These are phyloP conservation scores for Hylodesmum podocarpum DNA, from an alignment of 306 rosid genomes.

Conservation along the genomic window DNA sequence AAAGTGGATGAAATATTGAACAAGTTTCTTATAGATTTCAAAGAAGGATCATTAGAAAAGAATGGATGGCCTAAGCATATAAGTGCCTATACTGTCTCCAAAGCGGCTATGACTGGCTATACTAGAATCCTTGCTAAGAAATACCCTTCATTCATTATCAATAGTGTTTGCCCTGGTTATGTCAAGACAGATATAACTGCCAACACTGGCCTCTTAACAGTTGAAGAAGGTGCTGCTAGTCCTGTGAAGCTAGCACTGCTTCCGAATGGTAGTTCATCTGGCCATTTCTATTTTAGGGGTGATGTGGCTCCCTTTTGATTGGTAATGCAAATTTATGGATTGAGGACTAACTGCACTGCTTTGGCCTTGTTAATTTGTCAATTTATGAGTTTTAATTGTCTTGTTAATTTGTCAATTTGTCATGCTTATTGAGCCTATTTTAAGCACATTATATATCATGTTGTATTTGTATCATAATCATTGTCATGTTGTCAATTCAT, in stretches of 20 bases:
- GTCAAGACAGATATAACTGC: slow-evolving; percentile 36
- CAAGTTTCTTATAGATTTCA: not conserved
- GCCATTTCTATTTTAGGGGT: not conserved
- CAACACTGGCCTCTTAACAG: slow-evolving; percentile 13
- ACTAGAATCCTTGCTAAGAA: slow-evolving; percentile 44
- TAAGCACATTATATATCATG: too few relatives aligned
- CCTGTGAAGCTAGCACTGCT: slow-evolving; percentile 29
- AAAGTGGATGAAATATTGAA: slow-evolving; percentile 15
- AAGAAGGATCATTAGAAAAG: slow-evolving; percentile 10
- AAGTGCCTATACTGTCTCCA: not conserved
- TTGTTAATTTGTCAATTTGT: too few relatives aligned
- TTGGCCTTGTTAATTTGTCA: too few relatives aligned
- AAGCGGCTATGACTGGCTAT: slow-evolving; percentile 37
- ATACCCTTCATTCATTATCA: slow-evolving; percentile 20
- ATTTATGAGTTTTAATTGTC: too few relatives aligned
- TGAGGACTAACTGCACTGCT: not conserved
- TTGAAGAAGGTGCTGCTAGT: slow-evolving; percentile 36
- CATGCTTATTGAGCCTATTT: too few relatives aligned
- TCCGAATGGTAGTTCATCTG: slow-evolving; percentile 20
- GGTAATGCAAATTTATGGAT: not conserved
- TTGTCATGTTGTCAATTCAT: not conserved
- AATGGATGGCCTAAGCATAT: slow-evolving; percentile 5
- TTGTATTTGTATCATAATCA: too few relatives aligned
- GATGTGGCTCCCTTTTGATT: slow-evolving; percentile 5
- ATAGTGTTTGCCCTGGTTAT: slow-evolving; percentile 41